These are phyloP conservation scores for Cichorium intybus DNA, from an alignment of 140 eudicot genomes.

Conservation along the genomic window DNA sequence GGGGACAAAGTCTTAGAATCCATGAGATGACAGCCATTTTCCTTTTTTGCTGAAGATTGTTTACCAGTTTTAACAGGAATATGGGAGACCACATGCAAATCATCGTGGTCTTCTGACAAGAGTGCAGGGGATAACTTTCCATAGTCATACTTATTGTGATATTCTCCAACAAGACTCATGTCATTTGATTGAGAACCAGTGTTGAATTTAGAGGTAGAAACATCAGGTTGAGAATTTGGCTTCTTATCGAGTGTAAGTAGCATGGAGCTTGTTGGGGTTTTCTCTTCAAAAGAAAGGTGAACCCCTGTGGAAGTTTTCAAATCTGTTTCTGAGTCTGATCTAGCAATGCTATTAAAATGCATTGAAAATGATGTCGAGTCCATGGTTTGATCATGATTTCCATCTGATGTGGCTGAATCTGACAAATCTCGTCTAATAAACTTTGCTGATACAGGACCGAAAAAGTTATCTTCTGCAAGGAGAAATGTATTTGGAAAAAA, in stretches of 20 bases:
- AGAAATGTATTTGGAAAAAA: constrained; percentile 12
- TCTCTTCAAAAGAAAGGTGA: constrained; percentile 69
- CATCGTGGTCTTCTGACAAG: constrained; percentile 51
- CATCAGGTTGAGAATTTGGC: constrained; percentile 32
- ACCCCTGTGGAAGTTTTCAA: constrained; percentile 59
- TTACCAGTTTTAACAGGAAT: constrained; percentile 17
- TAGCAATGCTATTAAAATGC: constrained; percentile 85
- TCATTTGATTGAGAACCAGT: constrained; percentile 51
- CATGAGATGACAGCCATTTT: constrained; percentile 27
- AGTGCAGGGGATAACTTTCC: constrained; percentile 66
- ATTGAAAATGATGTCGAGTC: constrained; percentile 91
- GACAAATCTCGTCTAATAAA: constrained; percentile 62
- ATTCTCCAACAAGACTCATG: constrained; percentile 86
- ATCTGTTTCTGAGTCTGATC: constrained; percentile 72
- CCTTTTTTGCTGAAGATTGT: constrained; percentile 11
- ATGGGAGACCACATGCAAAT: constrained; percentile 31
- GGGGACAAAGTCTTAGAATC: constrained; percentile 27
- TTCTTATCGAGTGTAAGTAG: constrained; percentile 49
- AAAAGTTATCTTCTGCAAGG: constrained; percentile 72
- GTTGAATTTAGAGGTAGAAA: constrained; percentile 30
- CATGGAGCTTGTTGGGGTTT: constrained; percentile 71
- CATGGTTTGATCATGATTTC: constrained; percentile 78
- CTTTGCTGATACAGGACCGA: constrained; percentile 83
- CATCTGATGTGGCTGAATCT: constrained; percentile 64
- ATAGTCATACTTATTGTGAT: constrained; percentile 53